Evolutionary conservation across 768 basidiomycete genomes (phyloP).

Genomic region (Trichaptum fuscoviolaceum): DNA sequence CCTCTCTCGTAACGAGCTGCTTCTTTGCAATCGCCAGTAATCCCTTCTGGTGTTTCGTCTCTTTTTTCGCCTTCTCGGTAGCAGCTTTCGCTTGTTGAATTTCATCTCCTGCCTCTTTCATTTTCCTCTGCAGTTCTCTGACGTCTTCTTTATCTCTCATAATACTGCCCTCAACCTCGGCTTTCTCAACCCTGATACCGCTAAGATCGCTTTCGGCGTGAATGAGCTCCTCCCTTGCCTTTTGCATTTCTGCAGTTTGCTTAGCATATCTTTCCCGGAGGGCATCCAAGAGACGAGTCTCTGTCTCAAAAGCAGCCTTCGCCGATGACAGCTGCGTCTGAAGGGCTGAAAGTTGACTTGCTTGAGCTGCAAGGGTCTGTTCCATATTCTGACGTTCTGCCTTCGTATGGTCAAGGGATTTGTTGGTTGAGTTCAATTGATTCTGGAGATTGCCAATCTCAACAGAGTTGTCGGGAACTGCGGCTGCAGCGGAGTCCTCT

Average conservation of each 20-base stretch:
- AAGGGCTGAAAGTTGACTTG: slow-evolving; percentile 68
- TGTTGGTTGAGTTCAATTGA: slow-evolving; percentile 75
- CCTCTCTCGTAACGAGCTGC: slow-evolving; percentile 82
- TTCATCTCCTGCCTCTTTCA: slow-evolving; percentile 76
- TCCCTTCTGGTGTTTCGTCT: slow-evolving; percentile 95
- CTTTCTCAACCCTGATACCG: slow-evolving; percentile 82
- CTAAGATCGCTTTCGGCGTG: slow-evolving; percentile 88
- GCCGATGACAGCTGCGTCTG: slow-evolving; percentile 81
- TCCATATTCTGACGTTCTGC: slow-evolving; percentile 65
- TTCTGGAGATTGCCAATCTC: slow-evolving; percentile 88
- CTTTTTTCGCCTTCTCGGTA: slow-evolving; percentile 86
- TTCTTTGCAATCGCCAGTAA: slow-evolving; percentile 92
- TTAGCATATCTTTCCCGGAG: slow-evolving; percentile 62
- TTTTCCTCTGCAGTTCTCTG: slow-evolving; percentile 74
- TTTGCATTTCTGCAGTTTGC: slow-evolving; percentile 70
- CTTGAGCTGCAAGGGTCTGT: slow-evolving; percentile 57
- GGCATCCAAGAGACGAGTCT: slow-evolving; percentile 61
- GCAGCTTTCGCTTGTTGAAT: slow-evolving; percentile 64
- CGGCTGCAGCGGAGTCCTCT: slow-evolving; percentile 38
- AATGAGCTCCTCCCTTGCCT: slow-evolving; percentile 74
- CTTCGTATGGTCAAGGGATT: slow-evolving; percentile 60
- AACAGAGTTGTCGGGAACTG: slow-evolving; percentile 67
- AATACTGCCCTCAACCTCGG: slow-evolving; percentile 82
- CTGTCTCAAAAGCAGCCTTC: slow-evolving; percentile 81
- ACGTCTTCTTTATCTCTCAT: slow-evolving; percentile 94